Evolutionary conservation across 129 eudicot genomes (phyloP).

Genomic region (Scalesia atractyloides): DNA sequence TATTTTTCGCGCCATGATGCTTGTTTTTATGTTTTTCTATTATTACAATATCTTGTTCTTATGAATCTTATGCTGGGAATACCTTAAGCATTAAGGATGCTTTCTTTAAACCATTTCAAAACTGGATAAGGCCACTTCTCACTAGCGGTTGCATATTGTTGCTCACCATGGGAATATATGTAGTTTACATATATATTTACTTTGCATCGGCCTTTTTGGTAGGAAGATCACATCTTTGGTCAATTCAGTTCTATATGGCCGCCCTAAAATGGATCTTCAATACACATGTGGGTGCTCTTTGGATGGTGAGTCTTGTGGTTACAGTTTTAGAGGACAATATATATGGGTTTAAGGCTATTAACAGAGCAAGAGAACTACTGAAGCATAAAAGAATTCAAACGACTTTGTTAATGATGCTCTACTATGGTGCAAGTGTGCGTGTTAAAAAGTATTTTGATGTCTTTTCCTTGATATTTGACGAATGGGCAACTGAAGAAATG

Average conservation of each 20-base stretch:
- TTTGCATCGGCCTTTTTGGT: neutral
- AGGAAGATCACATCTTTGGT: constrained; percentile 10
- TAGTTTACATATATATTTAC: neutral
- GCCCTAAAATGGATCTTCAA: neutral
- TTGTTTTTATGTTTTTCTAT: constrained; percentile 15
- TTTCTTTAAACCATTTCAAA: constrained; percentile 16
- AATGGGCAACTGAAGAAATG: too few species aligned
- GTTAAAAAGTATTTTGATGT: too few species aligned
- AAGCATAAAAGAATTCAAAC: constrained; percentile 25
- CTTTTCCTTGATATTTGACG: too few species aligned
- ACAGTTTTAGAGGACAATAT: constrained; percentile 27
- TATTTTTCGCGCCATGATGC: constrained; percentile 9
- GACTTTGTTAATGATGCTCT: constrained; percentile 13
- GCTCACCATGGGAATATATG: constrained; percentile 11
- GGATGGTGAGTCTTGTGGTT: constrained; percentile 36
- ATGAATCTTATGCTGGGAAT: constrained; percentile 32
- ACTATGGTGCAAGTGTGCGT: neutral
- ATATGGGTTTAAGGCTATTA: constrained; percentile 33
- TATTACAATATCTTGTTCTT: constrained; percentile 25
- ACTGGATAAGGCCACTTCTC: constrained; percentile 31
- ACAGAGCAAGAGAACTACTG: constrained; percentile 31
- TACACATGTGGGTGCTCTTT: constrained; percentile 21
- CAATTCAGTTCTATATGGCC: neutral
- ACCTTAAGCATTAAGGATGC: constrained; percentile 19
- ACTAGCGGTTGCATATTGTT: constrained; percentile 27